Percentiles rank a stretch among this genome's conserved stretches.
These are phyloP conservation scores for Globisporangium viniferum DNA, from an alignment of 352 stramenopile genomes.

Conservation along the genomic window DNA sequence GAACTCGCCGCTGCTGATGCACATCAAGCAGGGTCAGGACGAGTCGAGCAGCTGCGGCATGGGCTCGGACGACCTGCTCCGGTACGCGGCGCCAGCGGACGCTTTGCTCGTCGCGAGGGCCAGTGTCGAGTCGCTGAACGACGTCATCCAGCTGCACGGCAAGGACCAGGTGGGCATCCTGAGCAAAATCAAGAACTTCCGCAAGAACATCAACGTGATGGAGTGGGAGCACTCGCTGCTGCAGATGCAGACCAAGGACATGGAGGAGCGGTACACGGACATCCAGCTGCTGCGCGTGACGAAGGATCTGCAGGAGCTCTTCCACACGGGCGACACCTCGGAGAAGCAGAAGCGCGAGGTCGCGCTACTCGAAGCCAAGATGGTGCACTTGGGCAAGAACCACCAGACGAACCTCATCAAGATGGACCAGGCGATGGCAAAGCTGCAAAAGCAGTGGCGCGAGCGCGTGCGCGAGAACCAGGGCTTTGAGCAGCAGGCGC, in stretches of 20 bases:
- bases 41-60: conserved; percentile 61
- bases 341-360: conserved; percentile 79
- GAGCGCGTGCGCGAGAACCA: conserved; percentile 83
- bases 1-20: conserved; percentile 80
- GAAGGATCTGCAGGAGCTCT: conserved; percentile 90
- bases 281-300: conserved; percentile 92
- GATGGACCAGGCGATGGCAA: conserved; percentile 38
- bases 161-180: conserved; percentile 86
- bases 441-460: conserved; percentile 57
- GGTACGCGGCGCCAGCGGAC: conserved; percentile 15
- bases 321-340: conserved; percentile 78
- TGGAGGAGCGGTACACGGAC: conserved; percentile 91
- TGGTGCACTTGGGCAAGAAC: conserved; percentile 54
- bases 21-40: conserved; percentile 91
- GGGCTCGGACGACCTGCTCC: conserved; percentile 48
- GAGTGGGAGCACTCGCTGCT: conserved; percentile 90
- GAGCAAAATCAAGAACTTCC: conserved; percentile 90
- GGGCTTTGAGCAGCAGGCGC: conserved; percentile 67
- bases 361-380: conserved; percentile 69
- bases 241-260: conserved; percentile 75
- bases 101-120: conserved; percentile 74
- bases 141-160: conserved; percentile 81
- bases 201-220: conserved; percentile 94
- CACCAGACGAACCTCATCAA: conserved; percentile 70
- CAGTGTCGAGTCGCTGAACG: conserved; percentile 86